Evolutionary conservation across 345 rosid species (phyloP).

Genomic region (Salix viminalis): DNA sequence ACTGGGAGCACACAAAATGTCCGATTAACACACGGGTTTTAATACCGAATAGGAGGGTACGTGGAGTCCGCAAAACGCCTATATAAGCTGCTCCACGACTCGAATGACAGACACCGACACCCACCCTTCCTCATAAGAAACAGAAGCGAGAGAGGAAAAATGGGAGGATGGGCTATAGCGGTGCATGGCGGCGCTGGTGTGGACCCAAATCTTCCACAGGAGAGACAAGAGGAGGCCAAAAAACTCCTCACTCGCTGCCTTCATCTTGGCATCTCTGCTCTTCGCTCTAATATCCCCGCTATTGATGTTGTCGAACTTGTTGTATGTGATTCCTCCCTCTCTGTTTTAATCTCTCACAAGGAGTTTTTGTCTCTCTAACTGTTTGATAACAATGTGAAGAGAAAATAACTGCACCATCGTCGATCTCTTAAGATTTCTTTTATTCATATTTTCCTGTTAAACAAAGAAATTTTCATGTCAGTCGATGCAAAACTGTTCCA

Average conservation of each 20-base stretch:
- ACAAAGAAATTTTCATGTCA: too few species aligned
- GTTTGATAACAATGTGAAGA: too few species aligned
- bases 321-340: slow-evolving; percentile 29
- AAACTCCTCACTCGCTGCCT: slow-evolving; percentile 84
- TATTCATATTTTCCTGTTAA: background rate
- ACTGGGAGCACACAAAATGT: too few species aligned
- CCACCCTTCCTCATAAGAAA: background rate
- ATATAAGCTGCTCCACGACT: background rate
- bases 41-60: background rate
- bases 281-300: slow-evolving; percentile 69
- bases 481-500: too few species aligned
- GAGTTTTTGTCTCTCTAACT: too few species aligned
- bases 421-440: background rate
- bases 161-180: slow-evolving; percentile 95
- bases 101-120: background rate
- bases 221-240: slow-evolving; percentile 82
- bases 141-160: slow-evolving; percentile 13
- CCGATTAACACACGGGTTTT: background rate
- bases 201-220: slow-evolving; percentile 84
- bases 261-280: slow-evolving; percentile 74
- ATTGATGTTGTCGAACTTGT: slow-evolving; percentile 94
- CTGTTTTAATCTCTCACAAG: background rate
- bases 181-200: slow-evolving; percentile 99
- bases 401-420: background rate
- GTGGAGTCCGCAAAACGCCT: slow-evolving; percentile 9